Conservation (phyloP, 2,329 filamentous ascomycete genomes). For the Paraphoma sp. region DNA sequence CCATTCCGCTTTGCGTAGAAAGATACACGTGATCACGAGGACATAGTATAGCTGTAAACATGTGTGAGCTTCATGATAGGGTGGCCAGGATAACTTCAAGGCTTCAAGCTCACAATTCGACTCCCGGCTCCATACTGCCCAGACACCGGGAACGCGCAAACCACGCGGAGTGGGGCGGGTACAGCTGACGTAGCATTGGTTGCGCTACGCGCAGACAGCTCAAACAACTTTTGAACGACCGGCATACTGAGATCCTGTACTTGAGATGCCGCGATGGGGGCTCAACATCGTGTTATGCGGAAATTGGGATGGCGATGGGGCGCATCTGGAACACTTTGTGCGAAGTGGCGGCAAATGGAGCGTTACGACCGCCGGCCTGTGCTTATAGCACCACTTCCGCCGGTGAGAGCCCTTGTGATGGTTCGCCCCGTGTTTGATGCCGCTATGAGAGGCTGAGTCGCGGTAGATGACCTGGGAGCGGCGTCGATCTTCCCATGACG, state of each 20-base stretch:
- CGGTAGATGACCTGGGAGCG: conserved; percentile 8
- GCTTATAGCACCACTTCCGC: conserved; percentile 12
- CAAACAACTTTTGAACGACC: conserved; percentile 34
- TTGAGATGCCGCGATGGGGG: conserved; percentile 8
- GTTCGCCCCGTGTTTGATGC: conserved; percentile 7
- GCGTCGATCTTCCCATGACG: neutral
- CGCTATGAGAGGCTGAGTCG: conserved; percentile 14
- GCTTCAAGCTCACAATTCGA: conserved; percentile 54
- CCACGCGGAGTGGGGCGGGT: conserved; percentile 50
- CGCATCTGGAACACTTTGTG: conserved; percentile 7
- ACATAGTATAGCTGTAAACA: conserved; percentile 60
- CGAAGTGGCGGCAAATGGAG: conserved; percentile 15
- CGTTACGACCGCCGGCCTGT: conserved; percentile 8
- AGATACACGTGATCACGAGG: conserved; percentile 67
- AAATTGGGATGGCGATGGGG: conserved; percentile 4
- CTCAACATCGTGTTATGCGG: conserved; percentile 10
- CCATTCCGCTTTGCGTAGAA: conserved; percentile 68
- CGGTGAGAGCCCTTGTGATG: conserved; percentile 20
- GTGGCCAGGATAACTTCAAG: neutral
- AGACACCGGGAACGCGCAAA: conserved; percentile 64
- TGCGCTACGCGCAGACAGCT: conserved; percentile 14
- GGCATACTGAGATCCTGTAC: conserved; percentile 46
- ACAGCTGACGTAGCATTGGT: conserved; percentile 21
- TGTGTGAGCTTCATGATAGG: conserved; percentile 43
- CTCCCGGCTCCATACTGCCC: conserved; percentile 63